Evolutionary conservation across 148 eudicot genomes (phyloP).

Genomic region (Arbutus unedo): DNA sequence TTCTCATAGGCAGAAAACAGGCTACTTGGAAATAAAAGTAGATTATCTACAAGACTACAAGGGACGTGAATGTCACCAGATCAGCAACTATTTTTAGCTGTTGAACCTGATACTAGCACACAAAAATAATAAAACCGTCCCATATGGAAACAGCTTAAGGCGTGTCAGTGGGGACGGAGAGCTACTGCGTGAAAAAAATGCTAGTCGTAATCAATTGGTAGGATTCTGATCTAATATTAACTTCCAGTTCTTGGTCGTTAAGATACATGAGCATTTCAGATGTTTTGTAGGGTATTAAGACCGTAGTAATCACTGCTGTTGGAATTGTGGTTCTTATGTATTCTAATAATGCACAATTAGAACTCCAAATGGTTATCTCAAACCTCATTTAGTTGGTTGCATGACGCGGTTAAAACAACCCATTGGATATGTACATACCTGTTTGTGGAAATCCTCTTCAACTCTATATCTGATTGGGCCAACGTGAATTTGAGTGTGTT

Average conservation of each 20-base stretch:
- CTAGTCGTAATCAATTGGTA: not conserved
- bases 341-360: not conserved
- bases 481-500: constrained; percentile 56
- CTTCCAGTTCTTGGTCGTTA: not conserved
- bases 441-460: constrained; percentile 68
- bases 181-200: not conserved
- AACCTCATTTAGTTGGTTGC: not conserved
- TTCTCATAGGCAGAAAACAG: constrained; percentile 2
- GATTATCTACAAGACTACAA: not conserved
- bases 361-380: not conserved
- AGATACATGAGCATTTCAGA: not conserved
- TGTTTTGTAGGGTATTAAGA: not conserved
- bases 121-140: not conserved
- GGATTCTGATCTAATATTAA: not conserved
- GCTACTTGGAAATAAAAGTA: not conserved
- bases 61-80: not conserved
- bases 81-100: not conserved
- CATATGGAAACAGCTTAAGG: not conserved
- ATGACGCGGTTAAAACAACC: not conserved
- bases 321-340: not conserved
- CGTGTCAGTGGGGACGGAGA: not conserved
- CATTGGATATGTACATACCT: constrained; percentile 39
- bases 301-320: not conserved
- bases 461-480: constrained; percentile 73
- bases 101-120: not conserved